Conservation (phyloP, 225 moss, liverwort and hornwort species). For the Antitrichia curtipendula region DNA sequence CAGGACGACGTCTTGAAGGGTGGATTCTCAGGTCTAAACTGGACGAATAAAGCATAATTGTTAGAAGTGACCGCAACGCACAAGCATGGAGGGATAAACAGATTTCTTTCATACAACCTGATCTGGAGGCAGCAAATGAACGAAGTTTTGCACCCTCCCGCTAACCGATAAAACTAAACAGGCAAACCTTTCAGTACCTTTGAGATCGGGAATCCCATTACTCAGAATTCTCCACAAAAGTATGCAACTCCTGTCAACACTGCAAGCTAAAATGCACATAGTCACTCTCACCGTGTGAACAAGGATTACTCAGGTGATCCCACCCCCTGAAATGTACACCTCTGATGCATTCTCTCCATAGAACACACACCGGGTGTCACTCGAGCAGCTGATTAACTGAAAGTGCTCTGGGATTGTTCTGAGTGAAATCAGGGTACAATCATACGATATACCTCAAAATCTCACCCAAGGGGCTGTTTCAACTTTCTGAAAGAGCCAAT, state of each 20-base stretch:
- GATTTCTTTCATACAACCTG: neutral
- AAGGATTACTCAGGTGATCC: neutral
- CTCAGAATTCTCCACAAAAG: neutral
- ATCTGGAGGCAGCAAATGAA: neutral
- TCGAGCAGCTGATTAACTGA: neutral
- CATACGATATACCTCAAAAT: neutral
- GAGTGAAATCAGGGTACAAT: neutral
- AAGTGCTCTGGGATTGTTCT: neutral
- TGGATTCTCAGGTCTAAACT: slow-evolving; percentile 53
- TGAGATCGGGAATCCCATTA: neutral
- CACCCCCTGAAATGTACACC: neutral
- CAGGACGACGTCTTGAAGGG: slow-evolving; percentile 39
- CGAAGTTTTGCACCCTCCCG: neutral
- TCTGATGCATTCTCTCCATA: neutral
- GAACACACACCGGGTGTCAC: neutral
- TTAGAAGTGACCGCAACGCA: neutral
- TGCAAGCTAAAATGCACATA: neutral
- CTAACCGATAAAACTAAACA: neutral
- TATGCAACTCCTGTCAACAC: neutral
- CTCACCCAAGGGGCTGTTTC: neutral
- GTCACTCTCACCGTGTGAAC: neutral
- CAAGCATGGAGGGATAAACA: neutral
- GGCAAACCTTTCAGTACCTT: neutral
- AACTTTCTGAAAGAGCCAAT: neutral
- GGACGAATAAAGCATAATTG: neutral